phyloP scores from a whole-genome alignment of 2,329 filamentous ascomycete genomes.

The Epichloe brachyelytri region DNA sequence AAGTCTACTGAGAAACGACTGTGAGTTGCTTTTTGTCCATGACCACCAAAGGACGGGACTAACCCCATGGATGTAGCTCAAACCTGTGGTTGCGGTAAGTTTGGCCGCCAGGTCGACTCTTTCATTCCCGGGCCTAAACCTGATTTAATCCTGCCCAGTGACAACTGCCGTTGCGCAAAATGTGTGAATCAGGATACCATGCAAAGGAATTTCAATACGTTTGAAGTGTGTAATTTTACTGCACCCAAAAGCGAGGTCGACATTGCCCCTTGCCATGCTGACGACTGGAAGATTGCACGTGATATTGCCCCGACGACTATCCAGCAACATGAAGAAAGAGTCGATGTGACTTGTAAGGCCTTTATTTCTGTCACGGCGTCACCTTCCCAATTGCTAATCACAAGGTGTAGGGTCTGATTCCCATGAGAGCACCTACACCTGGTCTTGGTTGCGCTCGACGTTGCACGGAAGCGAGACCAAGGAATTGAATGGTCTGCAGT shows the following conservation, averaged over 20 bases:
- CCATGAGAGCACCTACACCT: slow-evolving; percentile 56
- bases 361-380: too few species aligned
- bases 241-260: neutral
- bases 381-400: neutral
- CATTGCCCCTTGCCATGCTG: neutral
- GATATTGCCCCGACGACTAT: slow-evolving; percentile 18
- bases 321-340: slow-evolving; percentile 14
- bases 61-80: slow-evolving; percentile 5
- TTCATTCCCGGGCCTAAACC: neutral
- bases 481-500: slow-evolving; percentile 11
- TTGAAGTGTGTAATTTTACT: slow-evolving; percentile 16
- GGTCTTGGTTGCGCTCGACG: slow-evolving; percentile 31
- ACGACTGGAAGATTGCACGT: slow-evolving; percentile 16
- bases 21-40: slow-evolving; percentile 1
- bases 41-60: neutral
- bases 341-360: slow-evolving; percentile 23
- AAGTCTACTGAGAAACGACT: neutral
- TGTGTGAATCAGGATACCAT: slow-evolving; percentile 30
- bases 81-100: slow-evolving; percentile 13
- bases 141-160: slow-evolving; percentile 14
- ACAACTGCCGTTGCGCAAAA: slow-evolving; percentile 29
- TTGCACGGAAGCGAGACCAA: slow-evolving; percentile 21
- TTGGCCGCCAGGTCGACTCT: neutral
- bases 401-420: slow-evolving; percentile 47
- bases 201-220: slow-evolving; percentile 30